These are phyloP conservation scores for Zasmidium citrigriseum DNA, from an alignment of 2,329 filamentous ascomycete genomes.

Conservation along the genomic window DNA sequence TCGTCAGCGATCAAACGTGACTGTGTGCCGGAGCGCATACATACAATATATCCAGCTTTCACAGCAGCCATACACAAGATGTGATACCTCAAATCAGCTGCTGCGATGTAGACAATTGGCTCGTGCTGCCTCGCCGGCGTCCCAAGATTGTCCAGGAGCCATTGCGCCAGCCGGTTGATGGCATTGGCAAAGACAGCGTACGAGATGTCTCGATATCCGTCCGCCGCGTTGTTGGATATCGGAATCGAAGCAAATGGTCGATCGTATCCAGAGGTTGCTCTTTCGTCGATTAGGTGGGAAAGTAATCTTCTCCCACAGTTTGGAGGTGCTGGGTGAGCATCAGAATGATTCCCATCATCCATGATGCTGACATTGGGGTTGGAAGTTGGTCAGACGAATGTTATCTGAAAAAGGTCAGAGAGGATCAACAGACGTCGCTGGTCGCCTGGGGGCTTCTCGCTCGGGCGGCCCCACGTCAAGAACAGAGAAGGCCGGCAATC, in stretches of 20 bases:
- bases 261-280: not conserved
- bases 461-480: too few relatives aligned
- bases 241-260: conserved; percentile 8
- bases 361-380: too few relatives aligned
- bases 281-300: conserved; percentile 5
- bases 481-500: too few relatives aligned
- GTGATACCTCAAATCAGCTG: conserved; percentile 8
- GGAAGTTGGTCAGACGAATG: too few relatives aligned
- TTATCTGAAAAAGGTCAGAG: too few relatives aligned
- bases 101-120: conserved; percentile 8
- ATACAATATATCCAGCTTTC: conserved; percentile 9
- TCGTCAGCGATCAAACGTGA: not conserved
- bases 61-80: conserved; percentile 8
- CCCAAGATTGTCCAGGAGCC: conserved; percentile 1
- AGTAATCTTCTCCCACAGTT: conserved; percentile 3
- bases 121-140: not conserved
- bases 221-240: not conserved
- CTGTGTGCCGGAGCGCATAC: too few relatives aligned
- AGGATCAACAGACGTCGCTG: too few relatives aligned
- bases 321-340: not conserved
- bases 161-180: conserved; percentile 8
- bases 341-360: too few relatives aligned
- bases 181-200: conserved; percentile 11
- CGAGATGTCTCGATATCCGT: conserved; percentile 10
- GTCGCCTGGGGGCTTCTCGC: too few relatives aligned